phyloP scores from a whole-genome alignment of 129 eudicot genomes.

The Calendula officinalis region DNA sequence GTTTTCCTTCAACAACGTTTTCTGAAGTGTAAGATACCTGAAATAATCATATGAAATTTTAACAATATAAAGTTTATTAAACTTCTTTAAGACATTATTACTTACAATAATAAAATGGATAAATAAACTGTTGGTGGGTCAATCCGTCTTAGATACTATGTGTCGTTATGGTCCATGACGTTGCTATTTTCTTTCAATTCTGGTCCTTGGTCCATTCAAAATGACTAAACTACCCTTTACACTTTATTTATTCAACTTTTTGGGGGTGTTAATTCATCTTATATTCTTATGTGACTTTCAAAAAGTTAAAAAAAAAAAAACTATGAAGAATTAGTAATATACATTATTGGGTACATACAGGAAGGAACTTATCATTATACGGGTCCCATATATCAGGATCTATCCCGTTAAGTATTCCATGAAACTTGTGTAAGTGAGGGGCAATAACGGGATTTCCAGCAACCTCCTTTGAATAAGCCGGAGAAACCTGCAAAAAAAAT shows the following conservation, averaged over 20 bases:
- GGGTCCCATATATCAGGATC: conserved; percentile 99
- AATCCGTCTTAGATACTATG: no score
- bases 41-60: conserved; percentile 4
- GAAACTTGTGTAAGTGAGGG: conserved; percentile 88
- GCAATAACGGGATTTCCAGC: conserved; percentile 71
- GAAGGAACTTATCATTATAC: conserved; percentile 77
- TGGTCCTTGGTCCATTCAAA: no score
- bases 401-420: conserved; percentile 94
- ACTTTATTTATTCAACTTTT: no score
- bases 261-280: not conserved
- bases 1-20: conserved; percentile 92
- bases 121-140: no score
- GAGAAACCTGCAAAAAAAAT: conserved; percentile 69
- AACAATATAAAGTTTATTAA: no score
- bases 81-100: no score
- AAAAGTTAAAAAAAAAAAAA: conserved; percentile 8
- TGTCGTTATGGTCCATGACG: no score
- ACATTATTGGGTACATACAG: conserved; percentile 53
- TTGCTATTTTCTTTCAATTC: no score
- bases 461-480: conserved; percentile 87
- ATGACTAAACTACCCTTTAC: no score
- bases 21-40: conserved; percentile 85
- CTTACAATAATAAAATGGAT: not conserved
- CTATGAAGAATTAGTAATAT: not conserved
- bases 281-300: not conserved